These are phyloP conservation scores for Crepidotus variabilis DNA, from an alignment of 768 basidiomycete species.

Conservation along the genomic window DNA sequence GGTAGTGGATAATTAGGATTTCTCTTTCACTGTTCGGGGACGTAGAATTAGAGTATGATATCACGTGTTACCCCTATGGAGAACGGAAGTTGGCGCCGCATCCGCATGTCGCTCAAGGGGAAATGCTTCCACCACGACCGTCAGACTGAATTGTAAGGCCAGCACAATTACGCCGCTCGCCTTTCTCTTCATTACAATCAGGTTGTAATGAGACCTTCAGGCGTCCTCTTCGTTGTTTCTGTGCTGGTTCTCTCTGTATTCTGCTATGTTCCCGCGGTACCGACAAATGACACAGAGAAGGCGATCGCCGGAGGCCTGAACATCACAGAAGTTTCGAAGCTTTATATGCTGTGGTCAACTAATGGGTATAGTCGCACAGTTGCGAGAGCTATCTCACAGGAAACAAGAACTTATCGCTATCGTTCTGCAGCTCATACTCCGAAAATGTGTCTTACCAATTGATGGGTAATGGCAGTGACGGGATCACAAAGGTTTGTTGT, in stretches of 20 bases:
- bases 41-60: not conserved
- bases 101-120: no score
- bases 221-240: slow-evolving; percentile 4
- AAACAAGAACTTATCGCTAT: slow-evolving; percentile 3
- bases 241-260: slow-evolving; percentile 14
- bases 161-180: not conserved
- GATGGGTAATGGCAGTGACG: slow-evolving; percentile 43
- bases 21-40: not conserved
- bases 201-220: not conserved
- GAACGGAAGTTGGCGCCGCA: not conserved
- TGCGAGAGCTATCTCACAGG: not conserved
- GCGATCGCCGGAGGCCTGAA: slow-evolving; percentile 42
- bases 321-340: slow-evolving; percentile 51
- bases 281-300: slow-evolving; percentile 60
- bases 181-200: not conserved
- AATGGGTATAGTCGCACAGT: slow-evolving; percentile 36
- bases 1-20: slow-evolving; percentile 1
- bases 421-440: slow-evolving; percentile 38
- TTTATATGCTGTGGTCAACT: slow-evolving; percentile 60
- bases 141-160: not conserved
- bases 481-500: slow-evolving; percentile 48
- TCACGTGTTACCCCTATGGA: not conserved
- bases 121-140: not conserved
- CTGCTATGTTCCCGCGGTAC: slow-evolving; percentile 68
- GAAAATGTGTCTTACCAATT: slow-evolving; percentile 61